Evolutionary conservation across 2,329 filamentous ascomycete genomes (phyloP), one percentile per base, ranked within the genome.

Genomic region (Cladosporium oxysporum): DNA sequence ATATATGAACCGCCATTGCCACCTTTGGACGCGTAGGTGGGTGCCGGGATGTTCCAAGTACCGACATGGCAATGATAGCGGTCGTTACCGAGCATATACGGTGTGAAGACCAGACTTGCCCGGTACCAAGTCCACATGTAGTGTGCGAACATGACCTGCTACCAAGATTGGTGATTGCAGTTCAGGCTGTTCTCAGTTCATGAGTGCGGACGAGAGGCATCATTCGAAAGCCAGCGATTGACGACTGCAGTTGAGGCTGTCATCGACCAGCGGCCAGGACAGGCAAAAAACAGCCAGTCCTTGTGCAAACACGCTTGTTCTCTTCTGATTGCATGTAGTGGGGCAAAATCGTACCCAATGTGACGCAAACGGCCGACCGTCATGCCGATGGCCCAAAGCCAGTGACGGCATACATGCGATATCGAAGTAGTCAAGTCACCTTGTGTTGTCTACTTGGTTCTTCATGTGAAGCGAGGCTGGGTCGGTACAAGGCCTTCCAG

Each of bases 211-310:
- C 5, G 29, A 8, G 31, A 55, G 18, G 33, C 28, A 33, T 55
- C 18, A 31, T 35, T 14, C 33, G 5, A 29, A 31, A 10, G 28
- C 18, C n/a, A 11, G 28, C 16, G 18, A 29, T 55, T 18, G 23
- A 47, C 33, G 57, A 59, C 35, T 26, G 57, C 37, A 59, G 57
- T 59, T 59, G 57, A 59, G 23, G 57, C 18, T 10, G 49, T 44
- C 60, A 21, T 49, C 52, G 29, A 29, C 10, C n/a, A 55, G 28
- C 26, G 8, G 41, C 41, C 10, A 47, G 1, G 12, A 3, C n/a
- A 47, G 16, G n/a, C n/a, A n/a, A 47, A 12, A n/a, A n/a, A 47
- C 41, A 47, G 7, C n/a, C n/a, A 12, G 41, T 5, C 8, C 41
- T 47, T 21, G 10, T 23, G 41, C n/a, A 5, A 5, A 10, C 23